Evolutionary conservation across 2,329 filamentous ascomycete genomes (phyloP).

Genomic region (Blumeriella jaapii): DNA sequence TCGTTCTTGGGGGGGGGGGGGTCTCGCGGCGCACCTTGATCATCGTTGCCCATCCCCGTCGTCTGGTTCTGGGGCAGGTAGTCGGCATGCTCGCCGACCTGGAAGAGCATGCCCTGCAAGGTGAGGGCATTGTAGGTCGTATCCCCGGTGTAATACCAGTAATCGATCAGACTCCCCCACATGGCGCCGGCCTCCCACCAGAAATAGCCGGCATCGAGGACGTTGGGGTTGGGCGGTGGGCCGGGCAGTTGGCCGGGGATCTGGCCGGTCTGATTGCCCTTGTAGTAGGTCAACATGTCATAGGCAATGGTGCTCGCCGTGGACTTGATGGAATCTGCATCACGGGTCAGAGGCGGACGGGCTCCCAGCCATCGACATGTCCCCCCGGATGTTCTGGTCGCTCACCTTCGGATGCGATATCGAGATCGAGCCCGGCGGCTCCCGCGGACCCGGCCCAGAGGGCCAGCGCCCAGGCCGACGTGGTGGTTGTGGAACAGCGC

Average conservation of each 20-base stretch:
- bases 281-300: constrained; percentile 41
- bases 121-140: constrained; percentile 38
- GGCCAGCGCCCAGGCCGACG: constrained; percentile 6
- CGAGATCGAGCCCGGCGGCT: constrained; percentile 6
- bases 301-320: constrained; percentile 28
- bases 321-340: constrained; percentile 23
- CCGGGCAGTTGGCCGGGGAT: constrained; percentile 36
- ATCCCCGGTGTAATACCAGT: constrained; percentile 73
- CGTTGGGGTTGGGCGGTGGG: constrained; percentile 9
- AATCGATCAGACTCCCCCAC: constrained; percentile 54
- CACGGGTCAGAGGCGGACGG: background rate
- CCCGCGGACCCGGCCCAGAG: constrained; percentile 2
- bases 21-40: constrained; percentile 43
- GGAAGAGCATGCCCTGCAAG: constrained; percentile 61
- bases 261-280: constrained; percentile 34
- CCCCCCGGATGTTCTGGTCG: background rate
- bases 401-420: constrained; percentile 5
- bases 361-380: background rate
- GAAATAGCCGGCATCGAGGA: constrained; percentile 14
- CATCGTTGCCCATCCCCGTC: constrained; percentile 44
- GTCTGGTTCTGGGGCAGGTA: constrained; percentile 67
- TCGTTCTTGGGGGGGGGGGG: too few species aligned
- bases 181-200: constrained; percentile 37
- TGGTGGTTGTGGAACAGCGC: background rate
- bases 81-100: constrained; percentile 58